Evolutionary conservation across 1,284 basidiomycete genomes (phyloP).

Genomic region (Puccinia triticina): DNA sequence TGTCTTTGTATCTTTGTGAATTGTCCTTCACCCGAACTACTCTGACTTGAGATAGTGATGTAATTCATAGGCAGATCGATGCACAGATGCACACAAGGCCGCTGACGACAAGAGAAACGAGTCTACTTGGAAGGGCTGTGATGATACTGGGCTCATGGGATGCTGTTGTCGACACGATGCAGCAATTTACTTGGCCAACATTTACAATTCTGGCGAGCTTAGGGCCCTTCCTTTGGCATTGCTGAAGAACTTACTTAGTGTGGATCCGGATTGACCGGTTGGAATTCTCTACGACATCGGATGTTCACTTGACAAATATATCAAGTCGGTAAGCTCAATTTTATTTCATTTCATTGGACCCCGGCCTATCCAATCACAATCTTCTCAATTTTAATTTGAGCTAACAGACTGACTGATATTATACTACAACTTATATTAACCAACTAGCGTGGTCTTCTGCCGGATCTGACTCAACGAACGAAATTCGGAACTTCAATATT

Average conservation of each 20-base stretch:
- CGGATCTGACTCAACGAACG: not conserved
- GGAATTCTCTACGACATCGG: constrained; percentile 9
- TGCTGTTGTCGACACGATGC: constrained; percentile 28
- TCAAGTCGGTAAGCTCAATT: constrained; percentile 19
- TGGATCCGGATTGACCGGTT: not conserved
- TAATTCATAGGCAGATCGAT: not conserved
- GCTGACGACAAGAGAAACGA: constrained; percentile 10
- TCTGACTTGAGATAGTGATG: not conserved
- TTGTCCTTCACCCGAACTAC: not conserved
- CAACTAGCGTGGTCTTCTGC: not conserved
- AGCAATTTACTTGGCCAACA: no score
- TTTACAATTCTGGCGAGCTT: no score
- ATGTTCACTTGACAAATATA: constrained; percentile 19
- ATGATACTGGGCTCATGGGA: constrained; percentile 19
- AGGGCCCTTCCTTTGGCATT: not conserved
- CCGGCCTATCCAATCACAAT: no score
- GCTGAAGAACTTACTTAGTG: not conserved
- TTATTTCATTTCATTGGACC: no score
- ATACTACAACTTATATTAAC: not conserved
- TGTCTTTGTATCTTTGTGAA: no score
- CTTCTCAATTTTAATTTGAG: no score
- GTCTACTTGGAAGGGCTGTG: constrained; percentile 10
- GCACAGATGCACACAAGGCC: constrained; percentile 13
- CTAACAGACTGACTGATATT: no score
- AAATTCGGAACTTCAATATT: not conserved